These are phyloP conservation scores for Teunomyces stri DNA, from an alignment of 805 yeast genomes.

Conservation along the genomic window DNA sequence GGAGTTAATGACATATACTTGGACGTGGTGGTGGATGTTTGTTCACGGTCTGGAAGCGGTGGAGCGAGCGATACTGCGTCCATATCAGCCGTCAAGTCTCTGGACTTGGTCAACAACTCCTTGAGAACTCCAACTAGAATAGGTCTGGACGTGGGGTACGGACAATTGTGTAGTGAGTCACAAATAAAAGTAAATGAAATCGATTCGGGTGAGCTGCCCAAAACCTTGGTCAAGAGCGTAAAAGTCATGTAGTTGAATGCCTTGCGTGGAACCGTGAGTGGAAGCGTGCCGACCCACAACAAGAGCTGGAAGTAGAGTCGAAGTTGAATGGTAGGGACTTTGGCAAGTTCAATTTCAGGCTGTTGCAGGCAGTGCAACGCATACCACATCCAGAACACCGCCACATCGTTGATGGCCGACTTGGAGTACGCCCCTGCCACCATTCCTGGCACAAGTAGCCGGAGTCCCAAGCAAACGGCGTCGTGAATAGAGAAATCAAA, in stretches of 20 bases:
- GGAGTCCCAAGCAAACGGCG: conserved; percentile 20
- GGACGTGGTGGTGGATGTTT: conserved; percentile 16
- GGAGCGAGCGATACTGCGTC: conserved; percentile 10
- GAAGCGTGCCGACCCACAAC: conserved; percentile 11
- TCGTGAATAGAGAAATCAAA: conserved; percentile 13
- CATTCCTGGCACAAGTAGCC: conserved; percentile 35
- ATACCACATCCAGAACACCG: conserved; percentile 39
- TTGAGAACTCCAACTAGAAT: conserved; percentile 67
- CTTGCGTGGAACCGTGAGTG: conserved; percentile 8
- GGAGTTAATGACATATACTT: conserved; percentile 44
- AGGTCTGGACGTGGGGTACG: conserved; percentile 58
- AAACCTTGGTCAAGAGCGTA: conserved; percentile 61
- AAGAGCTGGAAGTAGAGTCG: conserved; percentile 31
- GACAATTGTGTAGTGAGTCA: conserved; percentile 66
- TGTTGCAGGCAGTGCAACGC: conserved; percentile 23
- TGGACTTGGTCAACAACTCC: conserved; percentile 51
- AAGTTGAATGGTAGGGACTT: conserved; percentile 29
- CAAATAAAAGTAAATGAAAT: conserved; percentile 57
- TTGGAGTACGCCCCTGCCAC: conserved; percentile 22
- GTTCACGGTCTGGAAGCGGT: conserved; percentile 16
- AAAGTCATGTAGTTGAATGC: conserved; percentile 44
- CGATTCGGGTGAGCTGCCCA: conserved; percentile 57
- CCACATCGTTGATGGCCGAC: conserved; percentile 24
- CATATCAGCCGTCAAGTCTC: conserved; percentile 1
- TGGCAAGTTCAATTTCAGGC: conserved; percentile 28